These are phyloP conservation scores for Candida incommunis DNA, from an alignment of 805 yeast genomes.

Conservation along the genomic window DNA sequence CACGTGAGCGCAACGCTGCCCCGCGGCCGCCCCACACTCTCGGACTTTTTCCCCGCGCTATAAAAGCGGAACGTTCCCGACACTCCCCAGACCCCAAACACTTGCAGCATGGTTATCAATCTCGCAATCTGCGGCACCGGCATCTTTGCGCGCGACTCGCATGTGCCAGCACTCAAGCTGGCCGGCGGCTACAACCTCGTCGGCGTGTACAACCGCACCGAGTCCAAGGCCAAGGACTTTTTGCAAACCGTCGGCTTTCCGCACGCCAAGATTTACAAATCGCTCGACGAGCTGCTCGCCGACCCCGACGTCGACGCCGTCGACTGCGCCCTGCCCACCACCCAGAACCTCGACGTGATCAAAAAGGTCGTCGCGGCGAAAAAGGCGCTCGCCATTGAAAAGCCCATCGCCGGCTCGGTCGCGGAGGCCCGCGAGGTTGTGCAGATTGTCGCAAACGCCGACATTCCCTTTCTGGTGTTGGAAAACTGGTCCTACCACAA, in stretches of 20 bases:
- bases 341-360: conserved; percentile 55
- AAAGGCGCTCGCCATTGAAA: conserved; percentile 74
- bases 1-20: too few species aligned
- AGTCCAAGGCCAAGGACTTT: conserved; percentile 66
- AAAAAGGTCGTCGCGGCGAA: conserved; percentile 54
- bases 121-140: conserved; percentile 16
- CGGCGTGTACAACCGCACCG: conserved; percentile 76
- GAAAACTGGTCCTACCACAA: conserved; percentile 78
- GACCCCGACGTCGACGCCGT: conserved; percentile 61
- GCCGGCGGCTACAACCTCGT: conserved; percentile 39
- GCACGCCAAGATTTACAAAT: conserved; percentile 38
- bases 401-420: conserved; percentile 82
- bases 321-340: conserved; percentile 85
- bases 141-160: conserved; percentile 75
- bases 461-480: conserved; percentile 57
- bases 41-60: too few species aligned
- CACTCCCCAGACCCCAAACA: not conserved
- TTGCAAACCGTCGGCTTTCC: conserved; percentile 46
- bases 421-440: conserved; percentile 74
- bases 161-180: conserved; percentile 51
- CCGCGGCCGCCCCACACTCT: too few species aligned
- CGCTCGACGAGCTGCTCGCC: conserved; percentile 47
- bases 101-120: conserved; percentile 1
- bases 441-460: conserved; percentile 41
- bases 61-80: not conserved